A percentile compares a stretch with the other conserved stretches of the same genome.
These are phyloP conservation scores for Tieghemiomyces parasiticus DNA, from an alignment of 192 early-diverging fungal species.

Conservation along the genomic window DNA sequence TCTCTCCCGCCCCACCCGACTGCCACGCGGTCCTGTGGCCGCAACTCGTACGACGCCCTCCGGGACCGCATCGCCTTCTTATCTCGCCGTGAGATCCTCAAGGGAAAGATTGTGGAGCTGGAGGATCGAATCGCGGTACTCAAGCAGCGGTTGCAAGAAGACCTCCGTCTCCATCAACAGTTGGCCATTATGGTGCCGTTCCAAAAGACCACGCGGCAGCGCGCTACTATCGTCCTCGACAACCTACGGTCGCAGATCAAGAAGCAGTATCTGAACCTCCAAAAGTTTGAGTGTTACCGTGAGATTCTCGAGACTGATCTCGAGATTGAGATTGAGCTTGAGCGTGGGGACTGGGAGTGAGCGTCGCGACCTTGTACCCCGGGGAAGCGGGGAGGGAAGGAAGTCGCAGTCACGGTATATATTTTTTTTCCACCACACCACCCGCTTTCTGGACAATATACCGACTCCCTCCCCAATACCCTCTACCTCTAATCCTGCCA, in stretches of 20 bases:
- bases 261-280: constrained; percentile 39
- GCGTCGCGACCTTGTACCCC: too few relatives aligned
- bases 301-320: constrained; percentile 50
- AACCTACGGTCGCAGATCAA: constrained; percentile 35
- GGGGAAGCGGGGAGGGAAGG: too few relatives aligned
- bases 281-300: constrained; percentile 52
- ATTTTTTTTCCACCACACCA: too few relatives aligned
- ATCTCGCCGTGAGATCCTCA: constrained; percentile 21
- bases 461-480: too few relatives aligned
- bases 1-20: background rate
- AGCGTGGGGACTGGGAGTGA: constrained; percentile 11
- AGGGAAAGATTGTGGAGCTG: constrained; percentile 28
- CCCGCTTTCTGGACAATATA: too few relatives aligned
- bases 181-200: constrained; percentile 53
- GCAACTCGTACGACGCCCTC: background rate
- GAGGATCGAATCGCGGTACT: constrained; percentile 32
- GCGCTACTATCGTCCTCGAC: constrained; percentile 37
- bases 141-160: constrained; percentile 30
- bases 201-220: constrained; percentile 40
- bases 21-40: background rate
- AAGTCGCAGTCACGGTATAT: too few relatives aligned
- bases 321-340: constrained; percentile 29
- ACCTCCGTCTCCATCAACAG: constrained; percentile 44
- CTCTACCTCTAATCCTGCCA: too few relatives aligned
- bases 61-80: constrained; percentile 1